phyloP scores from a whole-genome alignment of 768 basidiomycete genomes.

The Termitomyces sp. region DNA sequence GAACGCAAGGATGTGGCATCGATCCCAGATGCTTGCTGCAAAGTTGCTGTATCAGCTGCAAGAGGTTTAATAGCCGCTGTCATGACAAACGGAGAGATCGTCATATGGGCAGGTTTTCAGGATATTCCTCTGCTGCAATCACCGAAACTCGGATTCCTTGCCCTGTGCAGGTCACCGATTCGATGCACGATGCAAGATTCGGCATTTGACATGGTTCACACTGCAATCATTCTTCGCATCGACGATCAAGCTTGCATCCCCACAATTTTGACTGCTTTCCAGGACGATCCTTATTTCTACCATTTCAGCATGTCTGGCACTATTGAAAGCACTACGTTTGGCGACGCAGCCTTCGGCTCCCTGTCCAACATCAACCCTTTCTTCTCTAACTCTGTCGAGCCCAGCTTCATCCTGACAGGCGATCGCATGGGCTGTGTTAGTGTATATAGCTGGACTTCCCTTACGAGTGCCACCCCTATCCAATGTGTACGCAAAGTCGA shows the following conservation, averaged over 20 bases:
- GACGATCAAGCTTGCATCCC: slow-evolving; percentile 21
- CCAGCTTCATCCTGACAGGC: slow-evolving; percentile 55
- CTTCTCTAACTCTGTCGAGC: slow-evolving; percentile 28
- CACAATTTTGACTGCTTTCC: slow-evolving; percentile 46
- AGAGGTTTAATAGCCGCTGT: slow-evolving; percentile 44
- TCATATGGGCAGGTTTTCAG: slow-evolving; percentile 42
- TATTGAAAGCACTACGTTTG: slow-evolving; percentile 37
- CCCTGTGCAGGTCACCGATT: slow-evolving; percentile 19
- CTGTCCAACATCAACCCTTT: slow-evolving; percentile 47
- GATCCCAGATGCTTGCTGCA: slow-evolving; percentile 44
- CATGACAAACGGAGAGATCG: slow-evolving; percentile 49
- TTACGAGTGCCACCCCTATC: slow-evolving; percentile 10
- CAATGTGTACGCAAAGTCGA: slow-evolving; percentile 45
- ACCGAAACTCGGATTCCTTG: slow-evolving; percentile 28
- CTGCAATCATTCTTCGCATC: slow-evolving; percentile 16
- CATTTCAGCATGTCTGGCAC: slow-evolving; percentile 32
- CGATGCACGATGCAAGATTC: slow-evolving; percentile 11
- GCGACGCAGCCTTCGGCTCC: slow-evolving; percentile 43
- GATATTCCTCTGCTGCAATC: slow-evolving; percentile 13
- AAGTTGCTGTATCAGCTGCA: slow-evolving; percentile 38
- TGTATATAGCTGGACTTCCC: slow-evolving; percentile 47
- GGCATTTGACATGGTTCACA: slow-evolving; percentile 6
- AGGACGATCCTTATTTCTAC: slow-evolving; percentile 45
- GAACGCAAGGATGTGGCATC: slow-evolving; percentile 25
- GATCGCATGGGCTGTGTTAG: slow-evolving; percentile 61